Base-by-base conservation (phyloP, 2,329 filamentous ascomycete species). In the Dactylellina leptospora region DNA sequence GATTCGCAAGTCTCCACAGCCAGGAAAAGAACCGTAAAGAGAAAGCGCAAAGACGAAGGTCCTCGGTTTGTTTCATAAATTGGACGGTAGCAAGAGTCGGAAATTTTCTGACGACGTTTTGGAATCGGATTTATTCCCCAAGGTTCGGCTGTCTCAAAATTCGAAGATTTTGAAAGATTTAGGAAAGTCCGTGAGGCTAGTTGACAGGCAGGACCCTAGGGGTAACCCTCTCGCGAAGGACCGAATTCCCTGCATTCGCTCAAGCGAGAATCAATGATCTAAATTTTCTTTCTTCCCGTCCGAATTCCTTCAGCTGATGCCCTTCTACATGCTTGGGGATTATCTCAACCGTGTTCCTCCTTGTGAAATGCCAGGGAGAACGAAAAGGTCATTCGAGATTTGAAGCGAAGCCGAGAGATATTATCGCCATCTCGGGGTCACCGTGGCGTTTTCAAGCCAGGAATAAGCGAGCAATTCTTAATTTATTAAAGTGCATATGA, bases 131-230 rank as follows among this genome's bases (percentile, higher is more conserved):
- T 30, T 11, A 48, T 11, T 10, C 33, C 30, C 30, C 8, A 45
- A 45, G n/a, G 28, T 48, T 47, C 30, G 36, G 22, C 16, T 71
- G 64, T 71, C 64, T 71, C 58, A 71, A 20, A 30, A 62, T 51
- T n/a, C n/a, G n/a, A n/a, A n/a, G n/a, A n/a, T n/a, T n/a, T 5
- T 59, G 36, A 48, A 42, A 25, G 33, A 54, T 45, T 53, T 6
- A 47, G 66, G 58, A 56, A 71, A 71, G 58, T 63, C 58, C 40
- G 20, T 36, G 48, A 44, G 30, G 23, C 22, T 23, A 22, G 20
- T 59, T 61, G 55, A 50, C 64, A 70, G 38, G 50, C n/a, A 61
- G 40, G 6, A 27, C 47, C 47, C 28, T 16, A n/a, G n/a, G n/a
- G n/a, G n/a, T n/a, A n/a, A n/a, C n/a, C n/a, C n/a, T n/a, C n/a